Percentiles rank a stretch among this genome's conserved stretches.
Evolutionary conservation across 2,329 filamentous ascomycete genomes (phyloP).

Genomic region (Neopestalotiopsis clavispora): DNA sequence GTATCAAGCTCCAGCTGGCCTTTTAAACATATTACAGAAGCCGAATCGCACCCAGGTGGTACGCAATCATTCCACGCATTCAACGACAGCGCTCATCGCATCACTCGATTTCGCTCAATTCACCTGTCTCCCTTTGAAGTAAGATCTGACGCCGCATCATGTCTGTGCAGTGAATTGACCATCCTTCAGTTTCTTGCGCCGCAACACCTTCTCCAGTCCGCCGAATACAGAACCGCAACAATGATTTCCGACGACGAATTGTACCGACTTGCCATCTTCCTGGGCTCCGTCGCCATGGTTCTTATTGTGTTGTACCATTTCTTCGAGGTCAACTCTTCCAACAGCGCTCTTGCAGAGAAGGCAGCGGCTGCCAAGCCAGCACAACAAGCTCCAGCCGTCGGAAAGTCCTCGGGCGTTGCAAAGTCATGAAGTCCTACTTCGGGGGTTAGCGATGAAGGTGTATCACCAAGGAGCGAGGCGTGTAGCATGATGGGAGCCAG

Average conservation of each 20-base stretch:
- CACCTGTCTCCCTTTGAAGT: not conserved
- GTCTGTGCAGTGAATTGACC: not conserved
- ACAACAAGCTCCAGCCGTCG: constrained; percentile 27
- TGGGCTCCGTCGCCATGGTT: constrained; percentile 87
- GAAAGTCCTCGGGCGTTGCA: constrained; percentile 27
- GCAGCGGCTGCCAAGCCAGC: constrained; percentile 33
- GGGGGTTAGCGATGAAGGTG: not conserved
- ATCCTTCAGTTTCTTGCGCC: not conserved
- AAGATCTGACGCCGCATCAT: not conserved
- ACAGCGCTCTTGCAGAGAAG: constrained; percentile 31
- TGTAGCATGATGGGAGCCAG: not conserved
- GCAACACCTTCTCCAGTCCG: constrained; percentile 10
- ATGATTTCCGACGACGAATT: constrained; percentile 97
- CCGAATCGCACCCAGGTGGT: constrained; percentile 7
- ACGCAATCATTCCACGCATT: constrained; percentile 19
- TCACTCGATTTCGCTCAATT: not conserved
- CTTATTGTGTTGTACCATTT: constrained; percentile 96
- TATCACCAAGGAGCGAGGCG: not conserved
- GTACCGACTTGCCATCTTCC: constrained; percentile 90
- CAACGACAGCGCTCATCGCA: constrained; percentile 2
- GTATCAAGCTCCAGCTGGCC: constrained; percentile 16
- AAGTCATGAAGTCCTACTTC: constrained; percentile 19
- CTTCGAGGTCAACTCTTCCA: constrained; percentile 83
- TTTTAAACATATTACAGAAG: not conserved
- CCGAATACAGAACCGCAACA: constrained; percentile 40